A percentile compares a stretch with the other conserved stretches of the same genome.
Evolutionary conservation across 2,329 filamentous ascomycete species (phyloP).

Genomic region (Periconia sp.): DNA sequence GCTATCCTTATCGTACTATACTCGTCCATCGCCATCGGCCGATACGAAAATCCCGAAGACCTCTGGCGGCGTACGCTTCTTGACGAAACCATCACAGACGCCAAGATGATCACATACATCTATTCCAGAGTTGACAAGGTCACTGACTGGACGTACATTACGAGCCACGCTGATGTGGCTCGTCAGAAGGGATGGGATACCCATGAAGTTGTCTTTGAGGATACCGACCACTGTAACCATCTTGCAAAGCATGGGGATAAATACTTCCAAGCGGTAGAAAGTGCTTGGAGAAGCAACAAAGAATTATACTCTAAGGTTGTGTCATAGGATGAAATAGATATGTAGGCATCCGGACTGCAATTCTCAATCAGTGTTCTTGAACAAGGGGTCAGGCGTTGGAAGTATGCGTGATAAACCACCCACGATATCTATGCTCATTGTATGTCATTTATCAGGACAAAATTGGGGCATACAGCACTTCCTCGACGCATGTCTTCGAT

Average conservation of each 20-base stretch:
- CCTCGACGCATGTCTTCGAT: no score
- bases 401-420: no score
- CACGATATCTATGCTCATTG: no score
- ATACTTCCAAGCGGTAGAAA: conserved; percentile 58
- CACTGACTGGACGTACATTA: conserved; percentile 55
- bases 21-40: conserved; percentile 2
- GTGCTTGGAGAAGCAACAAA: no score
- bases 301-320: no score
- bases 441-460: no score
- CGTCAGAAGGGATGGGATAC: conserved; percentile 50
- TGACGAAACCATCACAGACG: not conserved
- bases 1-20: conserved; percentile 1
- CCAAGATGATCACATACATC: conserved; percentile 42
- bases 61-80: not conserved
- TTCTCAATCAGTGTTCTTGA: no score
- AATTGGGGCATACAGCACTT: no score
- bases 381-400: no score
- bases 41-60: not conserved
- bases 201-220: conserved; percentile 54
- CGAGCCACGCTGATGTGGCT: conserved; percentile 51
- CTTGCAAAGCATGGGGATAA: conserved; percentile 55
- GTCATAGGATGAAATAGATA: no score
- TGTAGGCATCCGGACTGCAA: no score
- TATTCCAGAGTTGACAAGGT: conserved; percentile 59
- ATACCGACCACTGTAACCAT: conserved; percentile 61